A percentile compares a stretch with the other conserved stretches of the same genome.
Evolutionary conservation across 163 green algal genomes (phyloP).

Genomic region (Scenedesmus sp.): DNA sequence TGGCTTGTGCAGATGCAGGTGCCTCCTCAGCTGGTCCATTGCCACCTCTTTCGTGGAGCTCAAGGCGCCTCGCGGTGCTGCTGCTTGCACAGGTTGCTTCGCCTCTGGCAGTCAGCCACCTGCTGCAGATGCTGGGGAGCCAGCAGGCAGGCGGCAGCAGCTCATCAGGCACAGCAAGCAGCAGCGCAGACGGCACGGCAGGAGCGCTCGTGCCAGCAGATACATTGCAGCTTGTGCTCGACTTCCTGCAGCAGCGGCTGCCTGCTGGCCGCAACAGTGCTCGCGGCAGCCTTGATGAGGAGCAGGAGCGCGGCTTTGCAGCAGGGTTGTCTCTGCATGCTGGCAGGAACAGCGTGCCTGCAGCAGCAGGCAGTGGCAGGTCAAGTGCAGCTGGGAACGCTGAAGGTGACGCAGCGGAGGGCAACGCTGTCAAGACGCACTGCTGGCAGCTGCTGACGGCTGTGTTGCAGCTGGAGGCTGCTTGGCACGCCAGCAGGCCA

Average conservation of each 20-base stretch:
- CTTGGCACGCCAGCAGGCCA: not conserved
- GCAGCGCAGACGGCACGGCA: not conserved
- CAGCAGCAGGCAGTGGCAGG: too few relatives aligned
- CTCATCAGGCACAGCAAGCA: not conserved
- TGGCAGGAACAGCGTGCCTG: not conserved
- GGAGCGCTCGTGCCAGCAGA: not conserved
- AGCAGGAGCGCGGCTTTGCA: not conserved
- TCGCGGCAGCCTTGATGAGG: not conserved
- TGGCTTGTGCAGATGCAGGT: too few relatives aligned
- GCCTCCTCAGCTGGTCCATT: too few relatives aligned
- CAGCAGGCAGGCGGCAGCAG: not conserved
- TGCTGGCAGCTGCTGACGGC: constrained; percentile 43
- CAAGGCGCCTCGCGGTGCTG: too few relatives aligned
- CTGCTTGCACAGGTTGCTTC: not conserved
- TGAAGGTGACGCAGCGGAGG: not conserved
- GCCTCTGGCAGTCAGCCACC: not conserved
- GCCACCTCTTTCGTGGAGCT: too few relatives aligned
- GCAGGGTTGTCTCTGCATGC: not conserved
- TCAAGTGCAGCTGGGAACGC: not conserved
- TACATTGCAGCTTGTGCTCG: constrained; percentile 35
- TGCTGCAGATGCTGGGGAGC: constrained; percentile 30
- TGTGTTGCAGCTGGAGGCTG: constrained; percentile 19
- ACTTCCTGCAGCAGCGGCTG: constrained; percentile 41
- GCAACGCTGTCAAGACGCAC: not conserved
- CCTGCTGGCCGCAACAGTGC: not conserved